Base-by-base conservation (phyloP, 2,329 filamentous ascomycete species). In the Metarhizium guizhouense region DNA sequence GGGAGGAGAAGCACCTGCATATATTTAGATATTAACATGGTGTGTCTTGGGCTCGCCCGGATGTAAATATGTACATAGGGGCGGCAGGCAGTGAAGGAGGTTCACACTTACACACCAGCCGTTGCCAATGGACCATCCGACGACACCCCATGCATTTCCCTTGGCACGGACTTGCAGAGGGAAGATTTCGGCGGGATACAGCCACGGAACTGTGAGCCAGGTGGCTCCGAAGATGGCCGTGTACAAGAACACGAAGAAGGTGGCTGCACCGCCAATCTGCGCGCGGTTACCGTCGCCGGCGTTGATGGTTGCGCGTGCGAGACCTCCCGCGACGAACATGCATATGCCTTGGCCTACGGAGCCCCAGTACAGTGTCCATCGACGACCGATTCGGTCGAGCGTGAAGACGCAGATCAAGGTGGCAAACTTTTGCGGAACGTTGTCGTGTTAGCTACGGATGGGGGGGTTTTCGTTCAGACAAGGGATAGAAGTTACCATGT, bases 391-490 rank as follows among this genome's bases (percentile, higher is more conserved):
- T 0, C 80, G 76, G 62, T 88, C 85, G 0, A 88, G 72, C 0
- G 85, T 88, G 62, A 87, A 88, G 52, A 87, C 85, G 56, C 83
- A 86, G 54, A 88, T 79, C 11, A 87, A 72, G 0, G 85, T 88
- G 0, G 82, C 78, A 54, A 87, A 81, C 62, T 64, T 18, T 16
- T 14, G 6, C 11, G 16, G 30, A 11, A 42, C 16, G 10, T 3
- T 1, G 3, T 20, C 2, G 32, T 32, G 14, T 25, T 16, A 38
- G 38, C 49, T n/a, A 47, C 18, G 6, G 13, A 1, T 6, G 10
- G 40, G 32, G 4, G 2, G 20, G 20, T 25, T 25, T 25, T 25
- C 3, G 25, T 3, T 25, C 13, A 11, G 16, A 4, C 6, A 6
- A 1, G n/a, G 42, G 42, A 20, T 16, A 45, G 11, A 20, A 30